Evolutionary conservation across 495 filamentous ascomycete genomes (phyloP).

Genomic region (Neurospora sp.): DNA sequence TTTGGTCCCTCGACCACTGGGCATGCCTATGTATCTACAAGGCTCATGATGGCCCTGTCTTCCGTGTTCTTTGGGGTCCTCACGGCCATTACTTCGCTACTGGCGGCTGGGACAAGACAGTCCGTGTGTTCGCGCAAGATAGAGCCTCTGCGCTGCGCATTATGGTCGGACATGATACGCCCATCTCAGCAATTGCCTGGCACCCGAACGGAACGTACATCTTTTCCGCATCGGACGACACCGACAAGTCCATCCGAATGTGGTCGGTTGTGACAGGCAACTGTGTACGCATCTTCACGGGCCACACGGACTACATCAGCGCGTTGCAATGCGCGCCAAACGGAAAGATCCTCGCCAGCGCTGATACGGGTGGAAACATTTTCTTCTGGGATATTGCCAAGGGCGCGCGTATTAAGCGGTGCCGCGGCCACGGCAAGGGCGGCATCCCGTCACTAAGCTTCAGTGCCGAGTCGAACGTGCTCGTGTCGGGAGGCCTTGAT

Average conservation of each 20-base stretch:
- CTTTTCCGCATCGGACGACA: constrained; percentile 71
- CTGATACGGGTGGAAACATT: constrained; percentile 75
- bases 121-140: constrained; percentile 82
- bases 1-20: constrained; percentile 90
- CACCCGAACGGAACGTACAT: constrained; percentile 89
- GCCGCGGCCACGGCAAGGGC: constrained; percentile 87
- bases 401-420: constrained; percentile 75
- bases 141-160: constrained; percentile 82
- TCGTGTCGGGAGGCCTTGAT: constrained; percentile 86
- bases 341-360: constrained; percentile 79
- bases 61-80: constrained; percentile 83
- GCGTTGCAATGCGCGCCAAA: constrained; percentile 74
- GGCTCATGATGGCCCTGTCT: constrained; percentile 78
- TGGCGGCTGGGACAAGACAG: constrained; percentile 76
- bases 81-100: constrained; percentile 94
- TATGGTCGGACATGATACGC: constrained; percentile 82
- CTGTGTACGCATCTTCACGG: constrained; percentile 83
- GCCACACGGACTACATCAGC: constrained; percentile 77
- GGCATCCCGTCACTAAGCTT: constrained; percentile 90
- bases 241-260: constrained; percentile 89
- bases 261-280: constrained; percentile 84
- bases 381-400: constrained; percentile 85
- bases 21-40: constrained; percentile 86
- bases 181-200: constrained; percentile 76
- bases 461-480: constrained; percentile 77